phyloP scores from a whole-genome alignment of 139 green algal genomes.

The Diplosphaera chodatii region DNA sequence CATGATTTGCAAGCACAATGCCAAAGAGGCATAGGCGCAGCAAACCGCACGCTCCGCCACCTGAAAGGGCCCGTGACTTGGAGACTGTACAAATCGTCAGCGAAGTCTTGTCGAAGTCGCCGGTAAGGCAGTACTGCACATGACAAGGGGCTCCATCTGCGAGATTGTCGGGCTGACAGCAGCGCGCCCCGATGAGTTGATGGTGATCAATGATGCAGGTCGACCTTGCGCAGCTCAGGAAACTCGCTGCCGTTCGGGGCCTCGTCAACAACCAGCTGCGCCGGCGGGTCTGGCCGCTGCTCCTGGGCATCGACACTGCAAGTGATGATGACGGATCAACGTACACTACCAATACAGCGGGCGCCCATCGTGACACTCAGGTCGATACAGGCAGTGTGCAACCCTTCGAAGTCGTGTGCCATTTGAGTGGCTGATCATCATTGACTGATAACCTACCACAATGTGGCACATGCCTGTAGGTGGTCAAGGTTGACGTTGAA shows the following conservation, averaged over 20 bases:
- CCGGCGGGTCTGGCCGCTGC: slow-evolving; percentile 56
- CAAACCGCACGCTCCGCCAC: neutral
- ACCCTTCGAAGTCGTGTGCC: too few relatives aligned
- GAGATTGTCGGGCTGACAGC: too few relatives aligned
- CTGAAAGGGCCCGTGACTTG: neutral
- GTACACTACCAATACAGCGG: slow-evolving; percentile 1
- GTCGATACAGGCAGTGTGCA: too few relatives aligned
- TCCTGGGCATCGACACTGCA: slow-evolving; percentile 36
- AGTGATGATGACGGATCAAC: neutral
- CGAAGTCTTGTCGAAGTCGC: neutral
- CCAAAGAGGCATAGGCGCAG: neutral
- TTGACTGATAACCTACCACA: too few relatives aligned
- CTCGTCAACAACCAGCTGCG: slow-evolving; percentile 59
- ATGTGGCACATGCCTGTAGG: too few relatives aligned
- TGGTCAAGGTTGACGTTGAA: slow-evolving; percentile 59
- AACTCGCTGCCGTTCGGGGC: slow-evolving; percentile 56
- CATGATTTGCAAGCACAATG: neutral
- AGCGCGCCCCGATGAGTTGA: too few relatives aligned
- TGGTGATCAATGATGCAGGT: too few relatives aligned
- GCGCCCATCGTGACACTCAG: slow-evolving; percentile 37
- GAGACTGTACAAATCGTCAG: slow-evolving; percentile 20
- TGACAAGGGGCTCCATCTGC: too few relatives aligned
- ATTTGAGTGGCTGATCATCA: too few relatives aligned
- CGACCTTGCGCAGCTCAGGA: slow-evolving; percentile 51
- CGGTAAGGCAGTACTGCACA: neutral